Base-by-base conservation (phyloP, 495 filamentous ascomycete genomes). In the Annulohypoxylon bovei region DNA sequence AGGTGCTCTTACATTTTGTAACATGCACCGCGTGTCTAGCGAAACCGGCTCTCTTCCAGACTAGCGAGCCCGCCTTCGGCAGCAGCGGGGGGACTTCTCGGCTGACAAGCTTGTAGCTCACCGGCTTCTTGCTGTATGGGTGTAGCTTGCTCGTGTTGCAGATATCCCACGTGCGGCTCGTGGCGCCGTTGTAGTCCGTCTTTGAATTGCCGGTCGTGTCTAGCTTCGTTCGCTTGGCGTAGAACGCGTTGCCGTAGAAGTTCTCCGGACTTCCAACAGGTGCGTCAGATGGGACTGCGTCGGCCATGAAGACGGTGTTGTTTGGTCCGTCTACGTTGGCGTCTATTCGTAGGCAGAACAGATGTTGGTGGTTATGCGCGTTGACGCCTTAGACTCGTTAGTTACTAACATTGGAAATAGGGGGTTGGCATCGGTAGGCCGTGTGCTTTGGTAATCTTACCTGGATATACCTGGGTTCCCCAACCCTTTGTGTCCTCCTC, bases 11-110 rank as follows among this genome's bases (percentile, higher is more conserved):
- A 95, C 93, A 97, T 78, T 90, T 91, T 3, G 94, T 98, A 35
- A 97, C 94, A 73, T 95, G 92, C 0, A 98, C 88, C n/a, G 94
- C 89, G 65, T 97, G 93, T 49, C 93, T 81, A 8, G 95, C 94
- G 71, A 98, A 98, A 0, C 92, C 93, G 12, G 95, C 94, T 20
- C 94, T 88, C 79, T 97, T 97, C 94, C 94, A 97, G 32, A 97
- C 94, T 20, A 98, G 77, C 0, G 92, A 88, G 22, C 91, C 91
- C 62, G 90, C 87, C 80, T 92, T 96, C 1, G 95, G 94, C n/a
- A 97, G 81, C 3, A 98, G 81, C 4, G 78, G 76, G 0, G 95
- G 90, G 0, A 93, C 89, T 65, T 97, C 94, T 11, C 95, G 85
- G 74, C 91, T 94, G 64, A 97, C 92, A 1, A 98, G 87, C 82